These are phyloP conservation scores for Diutina ranongensis DNA, from an alignment of 1,139 yeast species.

Conservation along the genomic window DNA sequence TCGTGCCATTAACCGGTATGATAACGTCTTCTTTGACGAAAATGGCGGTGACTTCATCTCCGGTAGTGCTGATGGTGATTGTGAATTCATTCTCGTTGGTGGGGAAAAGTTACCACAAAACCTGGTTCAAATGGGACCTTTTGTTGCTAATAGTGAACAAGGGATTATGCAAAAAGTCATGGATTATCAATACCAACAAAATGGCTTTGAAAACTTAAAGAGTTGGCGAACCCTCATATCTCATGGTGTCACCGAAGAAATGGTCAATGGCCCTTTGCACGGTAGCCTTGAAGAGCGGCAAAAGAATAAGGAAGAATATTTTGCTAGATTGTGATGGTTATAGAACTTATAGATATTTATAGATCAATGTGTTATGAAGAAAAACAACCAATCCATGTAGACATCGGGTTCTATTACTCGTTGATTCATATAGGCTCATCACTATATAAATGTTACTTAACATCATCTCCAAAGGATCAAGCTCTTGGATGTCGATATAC, in stretches of 20 bases:
- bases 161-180: slow-evolving; percentile 55
- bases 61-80: slow-evolving; percentile 9
- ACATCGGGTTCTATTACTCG: too few relatives aligned
- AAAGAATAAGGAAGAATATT: slow-evolving; percentile 17
- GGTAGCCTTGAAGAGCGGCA: slow-evolving; percentile 26
- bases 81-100: slow-evolving; percentile 60
- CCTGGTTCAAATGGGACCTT: slow-evolving; percentile 83
- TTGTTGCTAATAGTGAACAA: slow-evolving; percentile 57
- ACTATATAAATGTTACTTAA: not conserved
- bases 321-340: slow-evolving; percentile 8
- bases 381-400: too few relatives aligned
- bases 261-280: slow-evolving; percentile 29
- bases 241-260: slow-evolving; percentile 40
- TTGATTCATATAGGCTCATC: not conserved
- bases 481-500: not conserved
- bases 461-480: not conserved
- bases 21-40: slow-evolving; percentile 51
- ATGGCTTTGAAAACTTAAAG: slow-evolving; percentile 64
- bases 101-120: slow-evolving; percentile 71
- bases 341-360: not conserved
- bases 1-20: slow-evolving; percentile 24
- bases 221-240: slow-evolving; percentile 63
- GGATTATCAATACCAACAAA: slow-evolving; percentile 56
- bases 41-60: slow-evolving; percentile 54
- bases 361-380: too few relatives aligned